Conservation (phyloP, 768 basidiomycete species). For the Boletus vermiculosoides region DNA sequence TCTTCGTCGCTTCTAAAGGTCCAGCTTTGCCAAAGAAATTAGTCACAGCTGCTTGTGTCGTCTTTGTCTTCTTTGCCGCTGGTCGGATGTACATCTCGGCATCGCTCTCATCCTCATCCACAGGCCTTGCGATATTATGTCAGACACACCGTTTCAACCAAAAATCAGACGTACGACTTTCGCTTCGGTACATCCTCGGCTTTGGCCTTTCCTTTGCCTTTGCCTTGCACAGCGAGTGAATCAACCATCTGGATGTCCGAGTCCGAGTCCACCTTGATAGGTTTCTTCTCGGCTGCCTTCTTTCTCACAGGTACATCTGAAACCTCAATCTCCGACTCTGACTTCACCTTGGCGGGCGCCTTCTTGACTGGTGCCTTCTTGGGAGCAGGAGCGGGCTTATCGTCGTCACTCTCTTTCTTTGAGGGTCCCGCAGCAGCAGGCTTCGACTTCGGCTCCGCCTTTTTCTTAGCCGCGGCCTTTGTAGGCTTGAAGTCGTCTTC, state of each 20-base stretch:
- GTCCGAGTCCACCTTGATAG: constrained; percentile 36
- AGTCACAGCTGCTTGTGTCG: constrained; percentile 40
- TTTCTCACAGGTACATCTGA: constrained; percentile 26
- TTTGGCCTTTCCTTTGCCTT: constrained; percentile 48
- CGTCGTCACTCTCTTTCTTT: constrained; percentile 46
- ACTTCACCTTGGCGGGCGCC: constrained; percentile 33
- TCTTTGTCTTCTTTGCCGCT: constrained; percentile 36
- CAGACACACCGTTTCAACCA: constrained; percentile 7
- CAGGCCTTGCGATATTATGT: constrained; percentile 28
- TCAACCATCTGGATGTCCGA: constrained; percentile 36
- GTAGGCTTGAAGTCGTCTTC: constrained; percentile 58
- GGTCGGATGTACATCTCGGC: constrained; percentile 46
- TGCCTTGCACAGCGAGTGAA: constrained; percentile 27
- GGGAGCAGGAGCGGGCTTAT: constrained; percentile 24
- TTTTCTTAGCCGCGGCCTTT: constrained; percentile 45
- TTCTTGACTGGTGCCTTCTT: constrained; percentile 36
- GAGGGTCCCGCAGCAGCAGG: constrained; percentile 39
- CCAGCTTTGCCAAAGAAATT: constrained; percentile 59
- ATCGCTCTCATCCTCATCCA: constrained; percentile 38
- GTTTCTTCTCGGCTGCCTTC: constrained; percentile 21
- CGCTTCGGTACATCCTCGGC: constrained; percentile 48
- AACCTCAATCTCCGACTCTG: constrained; percentile 41
- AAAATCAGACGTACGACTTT: constrained; percentile 53
- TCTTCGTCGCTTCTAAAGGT: constrained; percentile 39
- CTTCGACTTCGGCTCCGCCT: constrained; percentile 29